Evolutionary conservation across 768 basidiomycete species (phyloP).

Genomic region (Amanita exitialis): DNA sequence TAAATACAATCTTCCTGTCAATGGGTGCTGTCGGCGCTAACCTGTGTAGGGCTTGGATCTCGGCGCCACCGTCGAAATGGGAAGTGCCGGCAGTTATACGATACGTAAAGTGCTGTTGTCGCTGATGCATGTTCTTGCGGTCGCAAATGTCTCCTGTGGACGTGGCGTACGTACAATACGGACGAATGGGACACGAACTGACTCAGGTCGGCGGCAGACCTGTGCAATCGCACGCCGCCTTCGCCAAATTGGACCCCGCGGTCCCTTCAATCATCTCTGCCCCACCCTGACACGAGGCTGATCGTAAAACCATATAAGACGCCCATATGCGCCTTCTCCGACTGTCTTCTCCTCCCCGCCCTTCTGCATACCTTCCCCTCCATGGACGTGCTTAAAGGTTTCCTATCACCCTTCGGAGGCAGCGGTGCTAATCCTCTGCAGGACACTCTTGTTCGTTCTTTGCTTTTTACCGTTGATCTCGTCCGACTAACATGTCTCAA

Average conservation of each 20-base stretch:
- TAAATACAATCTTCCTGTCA: neutral
- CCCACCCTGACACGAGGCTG: conserved; percentile 28
- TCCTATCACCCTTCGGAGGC: conserved; percentile 56
- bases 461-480: neutral
- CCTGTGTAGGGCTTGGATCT: neutral
- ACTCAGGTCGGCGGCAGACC: neutral
- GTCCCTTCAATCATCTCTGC: conserved; percentile 1
- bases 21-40: neutral
- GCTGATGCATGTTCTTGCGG: neutral
- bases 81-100: neutral
- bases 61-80: neutral
- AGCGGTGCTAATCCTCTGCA: conserved; percentile 63
- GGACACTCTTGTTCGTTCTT: conserved; percentile 57
- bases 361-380: conserved; percentile 16
- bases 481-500: neutral
- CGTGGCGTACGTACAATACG: neutral
- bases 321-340: conserved; percentile 25
- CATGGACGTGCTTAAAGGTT: conserved; percentile 65
- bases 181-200: neutral
- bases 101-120: neutral
- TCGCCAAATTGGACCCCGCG: conserved; percentile 2
- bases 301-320: conserved; percentile 31
- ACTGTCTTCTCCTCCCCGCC: conserved; percentile 24
- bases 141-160: neutral
- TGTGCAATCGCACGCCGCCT: neutral